Evolutionary conservation across 768 basidiomycete genomes (phyloP).

Genomic region (Kwoniella sp.): DNA sequence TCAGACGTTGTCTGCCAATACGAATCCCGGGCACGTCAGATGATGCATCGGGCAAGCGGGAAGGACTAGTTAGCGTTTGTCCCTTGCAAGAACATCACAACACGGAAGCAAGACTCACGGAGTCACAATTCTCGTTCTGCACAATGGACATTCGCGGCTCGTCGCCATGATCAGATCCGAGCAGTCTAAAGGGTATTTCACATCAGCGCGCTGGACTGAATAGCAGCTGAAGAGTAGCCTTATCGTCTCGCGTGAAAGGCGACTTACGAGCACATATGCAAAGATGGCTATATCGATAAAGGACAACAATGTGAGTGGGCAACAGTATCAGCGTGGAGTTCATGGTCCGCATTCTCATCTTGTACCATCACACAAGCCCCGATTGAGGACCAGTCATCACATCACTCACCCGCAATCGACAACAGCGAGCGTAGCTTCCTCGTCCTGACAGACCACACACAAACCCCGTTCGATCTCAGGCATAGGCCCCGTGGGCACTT

Average conservation of each 20-base stretch:
- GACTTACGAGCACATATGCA: constrained; percentile 50
- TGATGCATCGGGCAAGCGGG: too few species aligned
- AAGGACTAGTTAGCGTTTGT: too few species aligned
- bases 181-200: constrained; percentile 33
- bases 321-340: constrained; percentile 1
- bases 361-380: too few species aligned
- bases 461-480: constrained; percentile 63
- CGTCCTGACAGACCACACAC: constrained; percentile 91
- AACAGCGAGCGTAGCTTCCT: constrained; percentile 88
- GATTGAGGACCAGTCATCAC: not conserved
- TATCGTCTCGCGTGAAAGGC: too few species aligned
- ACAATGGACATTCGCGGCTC: constrained; percentile 85
- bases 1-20: constrained; percentile 19
- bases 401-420: constrained; percentile 88
- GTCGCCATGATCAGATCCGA: constrained; percentile 59
- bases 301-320: too few species aligned
- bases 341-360: too few species aligned
- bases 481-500: constrained; percentile 52
- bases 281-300: constrained; percentile 35
- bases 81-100: too few species aligned
- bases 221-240: too few species aligned
- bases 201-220: constrained; percentile 12
- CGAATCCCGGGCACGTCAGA: too few species aligned
- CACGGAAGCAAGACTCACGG: constrained; percentile 28
- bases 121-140: constrained; percentile 64